phyloP scores from a whole-genome alignment of 2,329 filamentous ascomycete genomes.

The Daldinia sp. region DNA sequence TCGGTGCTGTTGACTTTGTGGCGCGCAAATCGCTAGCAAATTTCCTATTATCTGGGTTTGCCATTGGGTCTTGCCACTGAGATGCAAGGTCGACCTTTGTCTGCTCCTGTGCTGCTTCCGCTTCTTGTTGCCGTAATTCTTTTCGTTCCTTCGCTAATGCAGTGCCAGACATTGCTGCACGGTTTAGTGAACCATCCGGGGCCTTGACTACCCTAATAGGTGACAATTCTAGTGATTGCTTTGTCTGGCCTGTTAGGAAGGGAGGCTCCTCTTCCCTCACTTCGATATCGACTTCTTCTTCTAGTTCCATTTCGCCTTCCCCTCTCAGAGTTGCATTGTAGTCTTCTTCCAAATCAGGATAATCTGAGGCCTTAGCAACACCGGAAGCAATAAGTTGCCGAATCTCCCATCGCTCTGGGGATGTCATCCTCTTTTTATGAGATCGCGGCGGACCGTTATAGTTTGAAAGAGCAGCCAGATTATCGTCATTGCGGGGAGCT shows the following conservation, averaged over 20 bases:
- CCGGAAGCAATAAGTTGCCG: conserved; percentile 95
- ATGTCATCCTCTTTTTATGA: conserved; percentile 93
- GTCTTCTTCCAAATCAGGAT: conserved; percentile 93
- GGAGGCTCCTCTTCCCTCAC: conserved; percentile 96
- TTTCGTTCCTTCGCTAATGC: conserved; percentile 88
- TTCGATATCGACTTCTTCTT: conserved; percentile 97
- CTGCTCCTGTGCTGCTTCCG: conserved; percentile 79
- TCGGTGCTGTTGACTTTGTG: conserved; percentile 68
- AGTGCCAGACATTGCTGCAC: conserved; percentile 94
- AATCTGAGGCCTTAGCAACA: conserved; percentile 91
- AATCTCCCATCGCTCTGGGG: conserved; percentile 97
- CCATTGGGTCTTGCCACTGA: conserved; percentile 98
- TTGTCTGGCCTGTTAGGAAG: conserved; percentile 95
- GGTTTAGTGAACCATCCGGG: conserved; percentile 96
- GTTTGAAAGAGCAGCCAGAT: conserved; percentile 73
- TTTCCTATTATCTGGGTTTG: conserved; percentile 82
- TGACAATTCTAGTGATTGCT: conserved; percentile 92
- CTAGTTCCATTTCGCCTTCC: conserved; percentile 88
- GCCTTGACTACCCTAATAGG: conserved; percentile 97
- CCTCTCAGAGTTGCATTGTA: conserved; percentile 89
- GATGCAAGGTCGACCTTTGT: conserved; percentile 85
- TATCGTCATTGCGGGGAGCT: conserved; percentile 55
- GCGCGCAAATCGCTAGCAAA: conserved; percentile 90
- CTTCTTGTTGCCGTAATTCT: conserved; percentile 89
- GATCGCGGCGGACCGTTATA: conserved; percentile 66